Conservation (phyloP, 441 rosid genomes). For the Corymbia calophylla region DNA sequence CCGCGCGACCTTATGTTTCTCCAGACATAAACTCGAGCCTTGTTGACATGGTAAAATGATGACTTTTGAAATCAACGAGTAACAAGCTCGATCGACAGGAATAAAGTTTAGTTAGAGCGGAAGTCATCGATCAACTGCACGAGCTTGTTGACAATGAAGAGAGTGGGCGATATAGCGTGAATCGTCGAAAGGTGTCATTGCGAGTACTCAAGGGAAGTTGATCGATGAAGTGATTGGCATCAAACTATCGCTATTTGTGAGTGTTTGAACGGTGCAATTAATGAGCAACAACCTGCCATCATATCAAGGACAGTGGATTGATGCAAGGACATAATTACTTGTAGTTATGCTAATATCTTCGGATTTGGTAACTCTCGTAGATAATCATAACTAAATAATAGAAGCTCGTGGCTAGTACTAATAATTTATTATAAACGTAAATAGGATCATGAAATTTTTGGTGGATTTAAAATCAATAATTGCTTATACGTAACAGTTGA, state of each 20-base stretch:
- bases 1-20: background rate
- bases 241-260: background rate
- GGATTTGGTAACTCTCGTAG: background rate
- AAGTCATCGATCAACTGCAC: background rate
- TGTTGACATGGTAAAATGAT: background rate
- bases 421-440: background rate
- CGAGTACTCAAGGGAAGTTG: too few species aligned
- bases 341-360: background rate
- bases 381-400: background rate
- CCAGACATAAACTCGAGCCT: background rate
- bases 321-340: background rate
- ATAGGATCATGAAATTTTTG: background rate
- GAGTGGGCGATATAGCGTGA: background rate
- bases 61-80: background rate
- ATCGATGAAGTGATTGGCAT: background rate
- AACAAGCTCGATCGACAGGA: background rate
- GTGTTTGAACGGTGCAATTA: background rate
- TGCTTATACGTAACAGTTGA: background rate
- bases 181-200: fast-evolving
- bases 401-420: background rate
- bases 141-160: background rate
- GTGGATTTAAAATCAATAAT: background rate
- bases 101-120: background rate
- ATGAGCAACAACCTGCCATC: background rate
- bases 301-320: background rate